Percentiles rank a stretch among this genome's conserved stretches.
Conservation (phyloP, 2,329 filamentous ascomycete genomes). For the Didymella lethalis region DNA sequence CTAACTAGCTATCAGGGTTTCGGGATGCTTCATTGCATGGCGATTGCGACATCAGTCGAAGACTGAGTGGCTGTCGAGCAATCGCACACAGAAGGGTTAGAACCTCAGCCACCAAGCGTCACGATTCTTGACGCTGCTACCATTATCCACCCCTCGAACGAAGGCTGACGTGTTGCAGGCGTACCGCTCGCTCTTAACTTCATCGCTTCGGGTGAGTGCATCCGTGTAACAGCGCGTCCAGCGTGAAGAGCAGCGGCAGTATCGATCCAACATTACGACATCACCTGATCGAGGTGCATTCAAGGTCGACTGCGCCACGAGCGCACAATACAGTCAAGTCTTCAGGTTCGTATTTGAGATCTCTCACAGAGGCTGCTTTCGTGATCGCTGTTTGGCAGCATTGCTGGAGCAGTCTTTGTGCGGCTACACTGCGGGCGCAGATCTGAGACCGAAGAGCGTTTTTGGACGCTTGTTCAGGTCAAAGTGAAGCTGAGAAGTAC, state of each 20-base stretch:
- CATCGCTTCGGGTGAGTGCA: constrained; percentile 87
- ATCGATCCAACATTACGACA: constrained; percentile 55
- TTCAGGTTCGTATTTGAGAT: constrained; percentile 54
- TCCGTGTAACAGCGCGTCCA: constrained; percentile 47
- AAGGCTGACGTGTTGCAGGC: constrained; percentile 60
- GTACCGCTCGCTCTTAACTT: constrained; percentile 86
- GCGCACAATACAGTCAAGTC: constrained; percentile 28
- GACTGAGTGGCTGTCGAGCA: constrained; percentile 75
- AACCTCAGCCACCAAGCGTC: constrained; percentile 23
- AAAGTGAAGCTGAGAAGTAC: constrained; percentile 88
- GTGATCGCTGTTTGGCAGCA: constrained; percentile 11
- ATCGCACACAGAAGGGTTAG: constrained; percentile 82
- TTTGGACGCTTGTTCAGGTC: constrained; percentile 14
- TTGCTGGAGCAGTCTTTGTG: constrained; percentile 45
- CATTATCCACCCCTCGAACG: neutral
- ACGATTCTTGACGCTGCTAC: constrained; percentile 11
- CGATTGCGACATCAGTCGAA: constrained; percentile 68
- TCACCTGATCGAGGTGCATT: constrained; percentile 19
- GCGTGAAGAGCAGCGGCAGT: constrained; percentile 67
- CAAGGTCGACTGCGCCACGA: constrained; percentile 14
- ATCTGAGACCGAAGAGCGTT: constrained; percentile 52
- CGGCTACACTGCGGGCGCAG: constrained; percentile 85
- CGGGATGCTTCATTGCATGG: constrained; percentile 68
- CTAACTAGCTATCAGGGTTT: constrained; percentile 58
- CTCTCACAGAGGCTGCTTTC: constrained; percentile 41